Conservation (phyloP, 495 filamentous ascomycete species). For the Bathelium albidoporum region DNA sequence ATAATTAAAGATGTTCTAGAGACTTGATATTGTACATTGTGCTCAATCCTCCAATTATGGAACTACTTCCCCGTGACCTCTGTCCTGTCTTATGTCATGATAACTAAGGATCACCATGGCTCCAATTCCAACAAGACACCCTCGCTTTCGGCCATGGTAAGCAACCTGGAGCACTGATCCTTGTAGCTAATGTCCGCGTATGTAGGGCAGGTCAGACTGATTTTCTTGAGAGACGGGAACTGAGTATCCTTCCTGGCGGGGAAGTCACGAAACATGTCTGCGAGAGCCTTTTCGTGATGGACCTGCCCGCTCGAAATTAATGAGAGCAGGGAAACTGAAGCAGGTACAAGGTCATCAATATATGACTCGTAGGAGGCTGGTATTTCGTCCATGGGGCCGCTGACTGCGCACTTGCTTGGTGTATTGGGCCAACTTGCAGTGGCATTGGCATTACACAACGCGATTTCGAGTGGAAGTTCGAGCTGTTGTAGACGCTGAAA, state of each 20-base stretch:
- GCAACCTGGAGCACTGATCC: conserved; percentile 17
- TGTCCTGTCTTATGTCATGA: too few species aligned
- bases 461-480: conserved; percentile 27
- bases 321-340: conserved; percentile 23
- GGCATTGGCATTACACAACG: conserved; percentile 27
- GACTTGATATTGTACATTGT: too few species aligned
- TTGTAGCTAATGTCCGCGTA: conserved; percentile 19
- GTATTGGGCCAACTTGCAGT: conserved; percentile 14
- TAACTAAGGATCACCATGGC: too few species aligned
- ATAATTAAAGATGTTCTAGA: too few species aligned
- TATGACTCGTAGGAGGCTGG: too few species aligned
- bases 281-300: conserved; percentile 21
- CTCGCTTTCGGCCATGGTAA: conserved; percentile 12
- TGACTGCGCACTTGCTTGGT: conserved; percentile 12
- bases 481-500: conserved; percentile 29
- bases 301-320: conserved; percentile 18
- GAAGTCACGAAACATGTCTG: conserved; percentile 21
- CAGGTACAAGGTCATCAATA: conserved; percentile 22
- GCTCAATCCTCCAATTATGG: too few species aligned
- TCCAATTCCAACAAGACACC: conserved; percentile 18
- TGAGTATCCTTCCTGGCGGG: conserved; percentile 13
- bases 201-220: conserved; percentile 13
- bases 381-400: conserved; percentile 16
- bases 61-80: too few species aligned
- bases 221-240: conserved; percentile 20